Percentiles rank a stretch among this genome's conserved stretches.
Conservation (phyloP, 441 rosid species). For the Aquilaria agallochum region DNA sequence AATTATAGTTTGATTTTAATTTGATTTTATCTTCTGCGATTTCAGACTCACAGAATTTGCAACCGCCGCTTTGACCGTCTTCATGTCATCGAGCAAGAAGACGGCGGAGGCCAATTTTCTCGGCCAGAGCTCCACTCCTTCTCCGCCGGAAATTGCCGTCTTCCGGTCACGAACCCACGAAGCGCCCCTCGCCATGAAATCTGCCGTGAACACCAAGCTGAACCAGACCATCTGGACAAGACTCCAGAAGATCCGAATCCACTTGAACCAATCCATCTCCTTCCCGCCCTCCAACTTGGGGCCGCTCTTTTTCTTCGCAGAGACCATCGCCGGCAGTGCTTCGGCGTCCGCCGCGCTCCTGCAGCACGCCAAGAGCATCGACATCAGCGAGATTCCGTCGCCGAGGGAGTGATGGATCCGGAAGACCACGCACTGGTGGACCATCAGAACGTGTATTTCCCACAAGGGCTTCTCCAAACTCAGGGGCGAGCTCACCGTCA, state of each 20-base stretch:
- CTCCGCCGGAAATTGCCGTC: slow-evolving; percentile 49
- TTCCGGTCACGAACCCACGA: slow-evolving; percentile 37
- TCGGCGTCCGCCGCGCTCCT: slow-evolving; percentile 29
- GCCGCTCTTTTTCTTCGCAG: neutral
- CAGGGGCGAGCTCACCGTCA: slow-evolving; percentile 39
- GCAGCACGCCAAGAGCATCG: slow-evolving; percentile 47
- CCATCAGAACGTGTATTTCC: slow-evolving; percentile 48
- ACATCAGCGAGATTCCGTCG: slow-evolving; percentile 59
- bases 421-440: slow-evolving; percentile 30
- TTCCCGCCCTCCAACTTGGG: neutral
- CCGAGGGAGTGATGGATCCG: slow-evolving; percentile 63
- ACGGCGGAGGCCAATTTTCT: slow-evolving; percentile 48
- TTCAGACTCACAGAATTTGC: slow-evolving; percentile 31
- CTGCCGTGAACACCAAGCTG: slow-evolving; percentile 26
- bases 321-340: slow-evolving; percentile 25
- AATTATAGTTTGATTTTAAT: too few species aligned
- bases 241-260: slow-evolving; percentile 5
- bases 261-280: slow-evolving; percentile 8
- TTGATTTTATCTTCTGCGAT: too few species aligned
- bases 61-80: slow-evolving; percentile 36
- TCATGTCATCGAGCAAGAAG: slow-evolving; percentile 50
- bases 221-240: slow-evolving; percentile 32
- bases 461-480: slow-evolving; percentile 47
- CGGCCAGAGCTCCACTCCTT: slow-evolving; percentile 62
- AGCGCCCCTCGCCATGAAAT: slow-evolving; percentile 26